phyloP scores from a whole-genome alignment of 208 protist species.

The Crithidia bombi region DNA sequence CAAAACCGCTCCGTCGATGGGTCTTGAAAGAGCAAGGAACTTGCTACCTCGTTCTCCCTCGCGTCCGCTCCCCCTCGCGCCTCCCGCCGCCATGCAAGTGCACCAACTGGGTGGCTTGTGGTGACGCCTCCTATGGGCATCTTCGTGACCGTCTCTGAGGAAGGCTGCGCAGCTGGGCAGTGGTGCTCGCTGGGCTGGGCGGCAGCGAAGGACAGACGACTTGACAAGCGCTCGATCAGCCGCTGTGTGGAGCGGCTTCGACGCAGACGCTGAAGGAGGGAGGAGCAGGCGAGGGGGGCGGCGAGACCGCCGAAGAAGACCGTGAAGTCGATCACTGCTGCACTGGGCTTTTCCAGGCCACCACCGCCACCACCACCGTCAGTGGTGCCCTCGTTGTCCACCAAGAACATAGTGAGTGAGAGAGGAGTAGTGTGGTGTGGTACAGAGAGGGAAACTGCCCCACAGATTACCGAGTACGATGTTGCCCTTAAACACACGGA shows the following conservation, averaged over 20 bases:
- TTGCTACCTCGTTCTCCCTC: too few species aligned
- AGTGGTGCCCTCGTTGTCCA: not conserved
- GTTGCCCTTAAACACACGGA: too few species aligned
- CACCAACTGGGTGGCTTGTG: too few species aligned
- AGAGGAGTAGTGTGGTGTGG: too few species aligned
- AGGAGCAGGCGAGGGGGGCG: not conserved
- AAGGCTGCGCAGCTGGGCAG: not conserved
- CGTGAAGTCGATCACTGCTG: not conserved
- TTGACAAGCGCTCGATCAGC: not conserved
- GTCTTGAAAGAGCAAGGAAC: too few species aligned
- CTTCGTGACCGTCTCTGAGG: too few species aligned
- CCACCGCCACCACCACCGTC: not conserved
- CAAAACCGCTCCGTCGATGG: too few species aligned
- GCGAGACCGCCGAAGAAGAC: not conserved
- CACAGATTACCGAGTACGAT: too few species aligned
- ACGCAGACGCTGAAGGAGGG: not conserved
- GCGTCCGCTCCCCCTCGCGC: too few species aligned
- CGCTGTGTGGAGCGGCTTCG: not conserved
- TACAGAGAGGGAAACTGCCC: too few species aligned
- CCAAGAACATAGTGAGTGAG: not conserved
- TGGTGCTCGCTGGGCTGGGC: not conserved
- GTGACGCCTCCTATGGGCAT: too few species aligned
- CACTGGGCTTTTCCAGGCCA: not conserved
- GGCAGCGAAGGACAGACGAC: not conserved
- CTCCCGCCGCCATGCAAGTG: too few species aligned